Conservation (phyloP, 2,329 filamentous ascomycete species). For the Colletotrichum simmondsii region DNA sequence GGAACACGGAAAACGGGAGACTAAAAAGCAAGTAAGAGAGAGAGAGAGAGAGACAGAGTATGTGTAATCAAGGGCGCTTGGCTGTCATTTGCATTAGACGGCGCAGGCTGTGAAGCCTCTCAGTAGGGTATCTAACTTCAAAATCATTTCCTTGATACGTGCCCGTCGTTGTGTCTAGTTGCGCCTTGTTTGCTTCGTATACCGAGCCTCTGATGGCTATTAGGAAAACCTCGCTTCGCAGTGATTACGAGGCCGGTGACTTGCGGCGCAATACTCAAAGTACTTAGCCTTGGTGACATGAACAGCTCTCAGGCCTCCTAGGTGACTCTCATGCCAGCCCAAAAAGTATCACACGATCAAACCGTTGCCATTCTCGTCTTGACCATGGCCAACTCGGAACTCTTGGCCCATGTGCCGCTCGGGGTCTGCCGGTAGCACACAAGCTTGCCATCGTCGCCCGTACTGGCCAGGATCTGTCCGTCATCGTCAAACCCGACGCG, state of each 20-base stretch:
- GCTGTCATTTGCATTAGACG: background rate
- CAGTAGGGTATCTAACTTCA: conserved; percentile 27
- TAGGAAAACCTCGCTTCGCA: background rate
- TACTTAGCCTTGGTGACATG: background rate
- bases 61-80: conserved; percentile 25
- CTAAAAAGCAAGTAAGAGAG: background rate
- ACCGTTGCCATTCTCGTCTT: conserved; percentile 64
- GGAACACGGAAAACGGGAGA: background rate
- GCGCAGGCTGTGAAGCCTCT: conserved; percentile 18
- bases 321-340: background rate
- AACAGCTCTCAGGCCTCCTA: no score
- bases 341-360: conserved; percentile 32
- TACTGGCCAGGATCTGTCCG: conserved; percentile 79
- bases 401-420: conserved; percentile 68
- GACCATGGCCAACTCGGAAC: conserved; percentile 68
- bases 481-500: conserved; percentile 76
- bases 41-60: background rate
- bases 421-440: conserved; percentile 71
- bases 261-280: background rate
- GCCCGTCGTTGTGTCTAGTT: background rate
- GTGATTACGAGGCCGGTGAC: background rate
- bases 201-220: background rate
- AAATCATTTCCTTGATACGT: conserved; percentile 12
- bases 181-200: background rate
- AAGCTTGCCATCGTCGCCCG: conserved; percentile 79